Conservation (phyloP, 495 filamentous ascomycete species). For the Penicillium simplicissimum region DNA sequence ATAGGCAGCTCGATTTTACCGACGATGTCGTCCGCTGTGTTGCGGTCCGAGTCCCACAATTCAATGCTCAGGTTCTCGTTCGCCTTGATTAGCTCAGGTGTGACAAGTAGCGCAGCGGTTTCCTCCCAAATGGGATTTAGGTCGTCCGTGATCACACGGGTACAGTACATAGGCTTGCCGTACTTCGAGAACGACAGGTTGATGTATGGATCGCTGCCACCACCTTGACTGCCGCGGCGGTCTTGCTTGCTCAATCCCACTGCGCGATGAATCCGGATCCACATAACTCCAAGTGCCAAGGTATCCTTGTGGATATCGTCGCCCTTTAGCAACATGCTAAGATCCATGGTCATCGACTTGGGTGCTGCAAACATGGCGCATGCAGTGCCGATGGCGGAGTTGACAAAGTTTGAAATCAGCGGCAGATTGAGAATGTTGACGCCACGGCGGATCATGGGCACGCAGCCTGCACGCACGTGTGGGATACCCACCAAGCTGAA, state of each 20-base stretch:
- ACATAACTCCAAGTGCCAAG: constrained; percentile 80
- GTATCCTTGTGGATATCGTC: constrained; percentile 90
- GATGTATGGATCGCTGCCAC: constrained; percentile 94
- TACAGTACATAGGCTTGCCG: constrained; percentile 97
- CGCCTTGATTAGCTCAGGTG: constrained; percentile 84
- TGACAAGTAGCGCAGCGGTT: constrained; percentile 81
- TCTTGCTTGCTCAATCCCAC: constrained; percentile 90
- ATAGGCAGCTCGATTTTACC: constrained; percentile 93
- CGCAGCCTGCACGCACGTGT: constrained; percentile 85
- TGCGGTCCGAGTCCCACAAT: constrained; percentile 90
- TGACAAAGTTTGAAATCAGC: constrained; percentile 93
- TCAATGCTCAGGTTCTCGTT: constrained; percentile 91
- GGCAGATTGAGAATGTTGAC: constrained; percentile 92
- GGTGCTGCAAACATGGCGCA: constrained; percentile 91
- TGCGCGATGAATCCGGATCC: constrained; percentile 88
- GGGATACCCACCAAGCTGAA: constrained; percentile 93
- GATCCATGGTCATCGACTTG: constrained; percentile 91
- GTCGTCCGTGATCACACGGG: constrained; percentile 90
- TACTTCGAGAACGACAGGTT: constrained; percentile 78
- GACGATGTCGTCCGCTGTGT: constrained; percentile 88
- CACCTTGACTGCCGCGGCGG: constrained; percentile 73
- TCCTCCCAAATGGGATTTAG: constrained; percentile 94
- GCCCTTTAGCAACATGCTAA: constrained; percentile 85
- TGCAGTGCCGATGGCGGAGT: constrained; percentile 88
- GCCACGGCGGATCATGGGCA: constrained; percentile 84